Percentiles rank a stretch among this genome's conserved stretches.
Evolutionary conservation across 768 basidiomycete species (phyloP).

Genomic region (Kwoniella shandongensis): DNA sequence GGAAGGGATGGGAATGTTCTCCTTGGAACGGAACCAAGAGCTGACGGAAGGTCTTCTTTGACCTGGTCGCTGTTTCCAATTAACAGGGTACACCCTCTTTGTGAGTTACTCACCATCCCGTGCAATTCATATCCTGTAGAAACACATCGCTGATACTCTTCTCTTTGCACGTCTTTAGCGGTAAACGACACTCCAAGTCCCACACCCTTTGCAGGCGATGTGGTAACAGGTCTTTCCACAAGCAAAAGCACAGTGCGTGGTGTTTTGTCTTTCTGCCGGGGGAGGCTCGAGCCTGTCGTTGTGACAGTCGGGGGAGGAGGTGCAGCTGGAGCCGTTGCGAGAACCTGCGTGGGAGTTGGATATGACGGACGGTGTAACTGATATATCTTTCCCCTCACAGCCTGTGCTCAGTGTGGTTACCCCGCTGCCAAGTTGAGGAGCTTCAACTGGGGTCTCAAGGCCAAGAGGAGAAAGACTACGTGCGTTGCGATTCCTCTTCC

Average conservation of each 20-base stretch:
- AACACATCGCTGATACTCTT: constrained; percentile 11
- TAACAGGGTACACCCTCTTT: constrained; percentile 89
- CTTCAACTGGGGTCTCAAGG: constrained; percentile 98
- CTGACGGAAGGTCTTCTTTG: constrained; percentile 74
- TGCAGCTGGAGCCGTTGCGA: too few relatives aligned
- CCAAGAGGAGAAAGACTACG: constrained; percentile 99
- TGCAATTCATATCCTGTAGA: background rate
- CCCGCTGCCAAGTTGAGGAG: constrained; percentile 92
- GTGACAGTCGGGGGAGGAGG: background rate
- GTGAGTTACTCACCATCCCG: constrained; percentile 58
- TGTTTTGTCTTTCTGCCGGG: background rate
- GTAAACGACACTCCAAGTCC: constrained; percentile 96
- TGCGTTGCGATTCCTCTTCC: constrained; percentile 28
- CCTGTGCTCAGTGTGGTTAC: constrained; percentile 94
- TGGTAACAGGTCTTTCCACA: constrained; percentile 93
- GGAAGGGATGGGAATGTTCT: background rate
- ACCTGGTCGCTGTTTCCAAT: constrained; percentile 47
- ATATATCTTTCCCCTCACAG: constrained; percentile 58
- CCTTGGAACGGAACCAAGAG: constrained; percentile 11
- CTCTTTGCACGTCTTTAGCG: constrained; percentile 50
- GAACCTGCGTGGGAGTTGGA: too few relatives aligned
- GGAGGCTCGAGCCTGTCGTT: too few relatives aligned
- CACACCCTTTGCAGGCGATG: constrained; percentile 98
- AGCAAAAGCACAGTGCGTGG: constrained; percentile 90
- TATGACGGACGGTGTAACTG: too few relatives aligned